phyloP scores from a whole-genome alignment of 371 early-diverging fungal species.

The Funneliformis caledonium region DNA sequence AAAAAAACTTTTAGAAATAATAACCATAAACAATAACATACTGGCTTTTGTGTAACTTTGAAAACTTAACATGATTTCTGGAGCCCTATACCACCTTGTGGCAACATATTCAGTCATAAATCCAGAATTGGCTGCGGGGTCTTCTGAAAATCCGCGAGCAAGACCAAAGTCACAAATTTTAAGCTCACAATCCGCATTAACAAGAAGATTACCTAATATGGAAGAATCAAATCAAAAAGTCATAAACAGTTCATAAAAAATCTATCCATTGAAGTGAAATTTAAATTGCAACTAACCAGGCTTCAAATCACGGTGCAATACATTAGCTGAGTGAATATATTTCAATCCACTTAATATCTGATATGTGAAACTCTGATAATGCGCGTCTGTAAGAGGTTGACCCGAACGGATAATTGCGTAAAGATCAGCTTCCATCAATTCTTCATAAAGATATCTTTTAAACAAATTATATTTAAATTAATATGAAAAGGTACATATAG shows the following conservation, averaged over 20 bases:
- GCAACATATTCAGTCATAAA: conserved; percentile 98
- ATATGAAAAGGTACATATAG: neutral
- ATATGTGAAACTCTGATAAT: conserved; percentile 98
- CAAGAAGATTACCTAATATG: conserved; percentile 79
- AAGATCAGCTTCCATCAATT: conserved; percentile 98
- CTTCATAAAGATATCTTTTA: conserved; percentile 80
- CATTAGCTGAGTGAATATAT: conserved; percentile 98
- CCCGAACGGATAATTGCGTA: conserved; percentile 97
- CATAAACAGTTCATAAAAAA: conserved; percentile 5
- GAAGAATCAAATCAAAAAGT: neutral
- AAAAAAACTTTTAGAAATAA: neutral
- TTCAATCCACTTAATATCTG: conserved; percentile 97
- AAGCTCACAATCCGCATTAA: conserved; percentile 98
- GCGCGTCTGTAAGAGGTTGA: conserved; percentile 95
- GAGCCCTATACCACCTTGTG: conserved; percentile 98
- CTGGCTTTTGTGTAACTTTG: conserved; percentile 95
- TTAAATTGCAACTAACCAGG: conserved; percentile 67
- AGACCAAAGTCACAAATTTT: conserved; percentile 91
- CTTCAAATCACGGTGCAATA: conserved; percentile 96
- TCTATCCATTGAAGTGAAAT: neutral
- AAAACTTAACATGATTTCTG: conserved; percentile 97
- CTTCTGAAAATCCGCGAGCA: conserved; percentile 88
- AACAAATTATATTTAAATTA: neutral
- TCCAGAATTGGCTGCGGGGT: conserved; percentile 56
- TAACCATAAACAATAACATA: conserved; percentile 51